Conservation (phyloP, 2,329 filamentous ascomycete genomes). For the Aspergillus floridensis region DNA sequence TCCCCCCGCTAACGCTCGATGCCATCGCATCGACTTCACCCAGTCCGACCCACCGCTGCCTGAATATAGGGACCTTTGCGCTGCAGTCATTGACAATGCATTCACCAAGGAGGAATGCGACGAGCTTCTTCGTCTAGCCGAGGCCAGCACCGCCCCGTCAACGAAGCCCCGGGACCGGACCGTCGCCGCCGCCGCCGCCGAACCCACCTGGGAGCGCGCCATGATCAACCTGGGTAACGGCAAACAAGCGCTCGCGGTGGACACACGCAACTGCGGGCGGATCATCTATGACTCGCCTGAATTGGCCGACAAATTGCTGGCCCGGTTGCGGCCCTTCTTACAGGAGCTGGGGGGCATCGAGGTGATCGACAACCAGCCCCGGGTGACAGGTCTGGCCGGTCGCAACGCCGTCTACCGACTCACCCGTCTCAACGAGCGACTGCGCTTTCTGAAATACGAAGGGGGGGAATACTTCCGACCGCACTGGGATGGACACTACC, state of each 20-base stretch:
- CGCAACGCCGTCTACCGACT: constrained; percentile 39
- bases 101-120: constrained; percentile 63
- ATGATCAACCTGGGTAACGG: constrained; percentile 66
- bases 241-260: constrained; percentile 55
- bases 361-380: constrained; percentile 33
- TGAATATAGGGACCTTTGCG: constrained; percentile 56
- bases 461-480: constrained; percentile 70
- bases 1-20: constrained; percentile 46
- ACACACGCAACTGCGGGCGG: constrained; percentile 68
- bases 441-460: constrained; percentile 73
- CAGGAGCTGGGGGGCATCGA: constrained; percentile 50
- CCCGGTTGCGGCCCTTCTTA: constrained; percentile 50
- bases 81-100: constrained; percentile 63
- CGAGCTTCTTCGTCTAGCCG: constrained; percentile 53
- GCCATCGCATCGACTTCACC: constrained; percentile 55
- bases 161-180: background rate
- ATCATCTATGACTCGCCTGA: constrained; percentile 70
- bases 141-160: constrained; percentile 38
- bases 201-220: constrained; percentile 62
- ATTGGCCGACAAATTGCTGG: constrained; percentile 63
- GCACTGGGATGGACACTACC: constrained; percentile 67
- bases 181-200: constrained; percentile 8
- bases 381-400: constrained; percentile 46
- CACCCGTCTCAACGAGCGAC: constrained; percentile 63
- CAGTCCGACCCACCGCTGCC: constrained; percentile 46